A percentile compares a stretch with the other conserved stretches of the same genome.
Evolutionary conservation across 805 yeast species (phyloP).

Genomic region (Hanseniaspora taiwanica): DNA sequence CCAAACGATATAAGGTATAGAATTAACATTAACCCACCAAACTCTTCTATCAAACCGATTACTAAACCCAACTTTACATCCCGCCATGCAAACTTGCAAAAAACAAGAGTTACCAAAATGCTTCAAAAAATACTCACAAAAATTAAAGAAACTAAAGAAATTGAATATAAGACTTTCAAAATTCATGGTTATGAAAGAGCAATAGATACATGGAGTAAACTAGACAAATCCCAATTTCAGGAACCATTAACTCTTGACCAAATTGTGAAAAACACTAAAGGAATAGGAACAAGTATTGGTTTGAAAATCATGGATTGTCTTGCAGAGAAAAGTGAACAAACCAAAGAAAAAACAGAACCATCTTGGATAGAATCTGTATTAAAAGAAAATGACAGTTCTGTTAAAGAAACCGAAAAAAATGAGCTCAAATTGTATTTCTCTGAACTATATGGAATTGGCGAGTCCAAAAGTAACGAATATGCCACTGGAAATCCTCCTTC

Average conservation of each 20-base stretch:
- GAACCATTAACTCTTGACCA: not conserved
- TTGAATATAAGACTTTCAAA: not conserved
- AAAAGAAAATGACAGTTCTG: not conserved
- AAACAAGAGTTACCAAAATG: constrained; percentile 11
- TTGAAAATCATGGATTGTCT: not conserved
- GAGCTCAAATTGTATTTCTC: not conserved
- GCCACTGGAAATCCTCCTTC: not conserved
- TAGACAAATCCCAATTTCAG: not conserved
- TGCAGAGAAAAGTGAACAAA: not conserved
- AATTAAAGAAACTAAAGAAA: not conserved
- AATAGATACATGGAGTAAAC: not conserved
- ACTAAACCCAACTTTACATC: not conserved
- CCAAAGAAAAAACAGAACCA: not conserved
- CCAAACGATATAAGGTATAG: too few species aligned
- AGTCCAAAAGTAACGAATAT: not conserved
- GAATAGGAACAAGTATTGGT: not conserved
- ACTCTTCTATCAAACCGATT: too few species aligned
- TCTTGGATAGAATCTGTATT: not conserved
- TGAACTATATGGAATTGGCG: not conserved
- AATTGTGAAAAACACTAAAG: not conserved
- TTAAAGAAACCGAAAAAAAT: not conserved
- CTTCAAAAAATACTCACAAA: constrained; percentile 10
- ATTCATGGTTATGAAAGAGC: not conserved
- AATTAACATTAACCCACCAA: too few species aligned
- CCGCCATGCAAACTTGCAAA: not conserved